Evolutionary conservation across 2,329 filamentous ascomycete species (phyloP).

Genomic region (Neofusicoccum sp.): DNA sequence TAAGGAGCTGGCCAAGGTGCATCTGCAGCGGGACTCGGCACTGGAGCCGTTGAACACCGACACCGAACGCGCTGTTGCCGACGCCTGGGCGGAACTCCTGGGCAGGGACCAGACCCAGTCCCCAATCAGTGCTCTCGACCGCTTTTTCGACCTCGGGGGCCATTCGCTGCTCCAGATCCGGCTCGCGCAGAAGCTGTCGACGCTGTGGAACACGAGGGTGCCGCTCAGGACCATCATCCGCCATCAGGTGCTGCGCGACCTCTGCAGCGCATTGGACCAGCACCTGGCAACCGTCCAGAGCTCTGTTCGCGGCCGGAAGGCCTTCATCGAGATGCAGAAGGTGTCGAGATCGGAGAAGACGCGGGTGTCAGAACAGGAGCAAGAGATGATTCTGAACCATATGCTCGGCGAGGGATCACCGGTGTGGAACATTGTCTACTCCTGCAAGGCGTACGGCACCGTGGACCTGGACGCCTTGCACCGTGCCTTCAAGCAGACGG

Average conservation of each 20-base stretch:
- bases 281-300: neutral
- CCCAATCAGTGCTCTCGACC: constrained; percentile 5
- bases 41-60: neutral
- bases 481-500: neutral
- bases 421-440: constrained; percentile 3
- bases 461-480: neutral
- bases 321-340: neutral
- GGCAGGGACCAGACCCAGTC: neutral
- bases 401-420: neutral
- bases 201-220: constrained; percentile 1
- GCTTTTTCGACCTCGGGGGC: constrained; percentile 21
- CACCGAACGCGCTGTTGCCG: constrained; percentile 6
- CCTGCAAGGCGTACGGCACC: neutral
- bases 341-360: neutral
- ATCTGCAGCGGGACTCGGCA: neutral
- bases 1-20: constrained; percentile 10
- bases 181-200: constrained; percentile 20
- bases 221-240: constrained; percentile 18
- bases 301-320: neutral
- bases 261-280: constrained; percentile 9
- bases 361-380: constrained; percentile 4
- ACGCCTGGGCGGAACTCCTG: constrained; percentile 17
- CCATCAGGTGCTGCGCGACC: constrained; percentile 8
- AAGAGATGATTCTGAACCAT: constrained; percentile 2
- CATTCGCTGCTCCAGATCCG: constrained; percentile 22